A percentile compares a stretch with the other conserved stretches of the same genome.
Conservation (phyloP, 2,329 filamentous ascomycete species). For the Scedosporium apiospermum region DNA sequence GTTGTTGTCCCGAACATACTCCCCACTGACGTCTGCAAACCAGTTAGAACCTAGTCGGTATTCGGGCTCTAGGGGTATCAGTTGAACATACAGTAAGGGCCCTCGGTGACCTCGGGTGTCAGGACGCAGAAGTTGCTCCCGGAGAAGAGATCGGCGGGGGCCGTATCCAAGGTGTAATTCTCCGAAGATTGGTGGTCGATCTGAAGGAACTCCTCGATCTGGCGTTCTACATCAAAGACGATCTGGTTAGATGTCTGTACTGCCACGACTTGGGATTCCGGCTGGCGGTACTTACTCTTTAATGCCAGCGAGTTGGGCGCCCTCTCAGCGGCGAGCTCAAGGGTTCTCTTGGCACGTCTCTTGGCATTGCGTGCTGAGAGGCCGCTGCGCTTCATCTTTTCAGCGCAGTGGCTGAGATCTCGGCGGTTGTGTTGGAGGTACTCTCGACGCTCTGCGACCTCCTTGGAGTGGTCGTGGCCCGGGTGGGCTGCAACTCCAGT, state of each 20-base stretch:
- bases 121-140: slow-evolving; percentile 34
- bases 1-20: slow-evolving; percentile 28
- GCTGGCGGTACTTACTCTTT: slow-evolving; percentile 4
- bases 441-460: slow-evolving; percentile 37
- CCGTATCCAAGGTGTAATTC: slow-evolving; percentile 19
- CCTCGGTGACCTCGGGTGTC: slow-evolving; percentile 39
- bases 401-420: slow-evolving; percentile 36
- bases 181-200: slow-evolving; percentile 18
- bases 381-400: slow-evolving; percentile 36
- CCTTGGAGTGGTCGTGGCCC: slow-evolving; percentile 13
- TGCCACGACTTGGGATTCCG: not conserved
- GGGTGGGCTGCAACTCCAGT: slow-evolving; percentile 2
- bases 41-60: not conserved
- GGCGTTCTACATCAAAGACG: not conserved
- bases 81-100: slow-evolving; percentile 28
- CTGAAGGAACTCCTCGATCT: not conserved
- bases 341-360: slow-evolving; percentile 29
- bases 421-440: slow-evolving; percentile 32
- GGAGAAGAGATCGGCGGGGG: slow-evolving; percentile 21
- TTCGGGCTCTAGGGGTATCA: not conserved
- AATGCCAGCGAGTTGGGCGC: slow-evolving; percentile 7
- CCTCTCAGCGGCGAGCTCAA: not conserved
- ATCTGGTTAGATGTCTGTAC: not conserved
- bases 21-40: slow-evolving; percentile 21
- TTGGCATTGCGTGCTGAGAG: slow-evolving; percentile 30